These are phyloP conservation scores for Sarcodon sp. DNA, from an alignment of 768 basidiomycete genomes.

Conservation along the genomic window DNA sequence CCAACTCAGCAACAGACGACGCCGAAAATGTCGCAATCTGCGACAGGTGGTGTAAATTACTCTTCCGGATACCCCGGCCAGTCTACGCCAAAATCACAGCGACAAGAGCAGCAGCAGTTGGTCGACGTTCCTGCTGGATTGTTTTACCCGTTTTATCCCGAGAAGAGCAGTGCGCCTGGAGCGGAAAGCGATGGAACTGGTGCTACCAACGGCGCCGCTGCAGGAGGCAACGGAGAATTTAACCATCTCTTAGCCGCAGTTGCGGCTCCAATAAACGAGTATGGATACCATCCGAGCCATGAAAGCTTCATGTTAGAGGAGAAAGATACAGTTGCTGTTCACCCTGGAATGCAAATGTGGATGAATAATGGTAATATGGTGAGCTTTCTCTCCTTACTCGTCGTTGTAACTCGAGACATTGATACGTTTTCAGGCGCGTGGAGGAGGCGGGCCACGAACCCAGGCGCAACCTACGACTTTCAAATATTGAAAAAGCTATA, in stretches of 20 bases:
- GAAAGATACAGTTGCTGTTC: slow-evolving; percentile 23
- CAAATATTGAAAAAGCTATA: too few species aligned
- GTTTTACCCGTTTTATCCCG: slow-evolving; percentile 74
- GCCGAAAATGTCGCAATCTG: slow-evolving; percentile 21
- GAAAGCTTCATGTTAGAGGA: slow-evolving; percentile 64
- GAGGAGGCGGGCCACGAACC: too few species aligned
- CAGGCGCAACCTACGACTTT: too few species aligned
- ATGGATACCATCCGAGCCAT: slow-evolving; percentile 41
- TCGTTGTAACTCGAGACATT: too few species aligned
- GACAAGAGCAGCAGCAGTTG: slow-evolving; percentile 19
- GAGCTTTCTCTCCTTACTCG: slow-evolving; percentile 1
- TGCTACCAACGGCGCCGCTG: background rate
- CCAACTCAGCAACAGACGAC: slow-evolving; percentile 10
- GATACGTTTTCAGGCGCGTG: too few species aligned
- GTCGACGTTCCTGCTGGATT: slow-evolving; percentile 56
- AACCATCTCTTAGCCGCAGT: slow-evolving; percentile 44
- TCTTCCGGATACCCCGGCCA: slow-evolving; percentile 1
- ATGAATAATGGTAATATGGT: slow-evolving; percentile 23
- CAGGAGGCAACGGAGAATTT: slow-evolving; percentile 23
- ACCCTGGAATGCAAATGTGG: slow-evolving; percentile 22
- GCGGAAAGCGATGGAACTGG: background rate
- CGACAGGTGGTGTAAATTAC: slow-evolving; percentile 3
- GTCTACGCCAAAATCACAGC: slow-evolving; percentile 3
- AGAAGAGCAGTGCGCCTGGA: slow-evolving; percentile 18
- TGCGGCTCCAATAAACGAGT: slow-evolving; percentile 42